phyloP scores from a whole-genome alignment of 306 rosid genomes.

The Cicer pinnatifidum region DNA sequence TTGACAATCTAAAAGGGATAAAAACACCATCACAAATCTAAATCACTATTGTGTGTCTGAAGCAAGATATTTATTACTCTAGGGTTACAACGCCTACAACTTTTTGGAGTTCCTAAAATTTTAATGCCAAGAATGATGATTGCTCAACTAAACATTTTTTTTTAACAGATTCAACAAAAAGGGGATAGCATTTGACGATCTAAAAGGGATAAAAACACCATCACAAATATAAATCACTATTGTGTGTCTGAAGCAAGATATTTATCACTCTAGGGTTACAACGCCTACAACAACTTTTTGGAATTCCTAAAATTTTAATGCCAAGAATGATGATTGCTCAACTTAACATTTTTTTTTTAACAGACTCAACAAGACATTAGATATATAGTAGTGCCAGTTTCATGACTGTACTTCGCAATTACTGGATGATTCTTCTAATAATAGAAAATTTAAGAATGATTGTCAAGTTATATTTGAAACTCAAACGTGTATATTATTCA shows the following conservation, averaged over 20 bases:
- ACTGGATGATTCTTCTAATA: conserved; percentile 82
- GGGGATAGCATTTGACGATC: neutral
- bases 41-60: neutral
- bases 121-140: conserved; percentile 2
- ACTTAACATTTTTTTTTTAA: neutral
- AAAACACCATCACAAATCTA: neutral
- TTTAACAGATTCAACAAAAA: too few species aligned
- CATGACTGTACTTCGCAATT: conserved; percentile 78
- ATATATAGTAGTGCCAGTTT: conserved; percentile 51
- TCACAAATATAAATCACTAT: neutral
- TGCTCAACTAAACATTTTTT: neutral
- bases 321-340: conserved; percentile 19
- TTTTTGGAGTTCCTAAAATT: neutral
- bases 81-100: neutral
- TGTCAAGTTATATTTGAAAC: conserved; percentile 85
- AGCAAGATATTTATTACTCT: conserved; percentile 1
- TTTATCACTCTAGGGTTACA: neutral
- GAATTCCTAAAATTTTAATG: neutral
- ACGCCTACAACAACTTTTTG: neutral
- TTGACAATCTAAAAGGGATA: neutral
- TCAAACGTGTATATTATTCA: conserved; percentile 28
- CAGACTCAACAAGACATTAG: neutral
- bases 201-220: neutral
- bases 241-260: conserved; percentile 1
- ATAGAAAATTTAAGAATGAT: conserved; percentile 81